Percentiles rank a stretch among this genome's conserved stretches.
Conservation (phyloP, 1,284 basidiomycete species). For the Apiotrichum gracile region DNA sequence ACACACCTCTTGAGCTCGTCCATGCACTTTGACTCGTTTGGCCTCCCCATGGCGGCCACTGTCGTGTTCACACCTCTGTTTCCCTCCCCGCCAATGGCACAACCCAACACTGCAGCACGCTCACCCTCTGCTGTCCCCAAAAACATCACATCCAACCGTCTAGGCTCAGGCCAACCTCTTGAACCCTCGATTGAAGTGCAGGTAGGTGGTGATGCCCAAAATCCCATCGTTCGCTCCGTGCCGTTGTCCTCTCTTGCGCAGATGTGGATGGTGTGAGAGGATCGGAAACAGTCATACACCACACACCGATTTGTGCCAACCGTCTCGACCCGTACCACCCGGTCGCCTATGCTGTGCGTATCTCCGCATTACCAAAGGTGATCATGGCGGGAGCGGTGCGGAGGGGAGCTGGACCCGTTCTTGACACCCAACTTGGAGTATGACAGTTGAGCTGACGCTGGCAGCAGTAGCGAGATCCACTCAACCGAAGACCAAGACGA, state of each 20-base stretch:
- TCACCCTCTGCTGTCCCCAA: not conserved
- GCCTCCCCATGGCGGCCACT: conserved; percentile 13
- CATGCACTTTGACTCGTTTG: conserved; percentile 16
- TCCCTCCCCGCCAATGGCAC: not conserved
- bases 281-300: too few species aligned
- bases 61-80: conserved; percentile 11
- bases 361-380: too few species aligned
- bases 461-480: too few species aligned
- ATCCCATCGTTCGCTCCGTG: conserved; percentile 12
- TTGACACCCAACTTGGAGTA: too few species aligned
- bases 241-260: conserved; percentile 11
- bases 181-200: conserved; percentile 16
- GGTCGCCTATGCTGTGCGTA: too few species aligned
- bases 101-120: not conserved
- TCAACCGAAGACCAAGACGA: too few species aligned
- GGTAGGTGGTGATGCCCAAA: conserved; percentile 15
- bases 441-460: too few species aligned
- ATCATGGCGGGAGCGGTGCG: too few species aligned
- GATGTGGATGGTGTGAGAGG: conserved; percentile 8
- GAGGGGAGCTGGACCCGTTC: too few species aligned
- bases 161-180: not conserved
- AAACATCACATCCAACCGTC: not conserved
- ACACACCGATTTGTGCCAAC: too few species aligned
- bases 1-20: conserved; percentile 10
- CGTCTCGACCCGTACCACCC: too few species aligned